Base-by-base conservation (phyloP, 768 basidiomycete genomes). In the Boletus fagicola region DNA sequence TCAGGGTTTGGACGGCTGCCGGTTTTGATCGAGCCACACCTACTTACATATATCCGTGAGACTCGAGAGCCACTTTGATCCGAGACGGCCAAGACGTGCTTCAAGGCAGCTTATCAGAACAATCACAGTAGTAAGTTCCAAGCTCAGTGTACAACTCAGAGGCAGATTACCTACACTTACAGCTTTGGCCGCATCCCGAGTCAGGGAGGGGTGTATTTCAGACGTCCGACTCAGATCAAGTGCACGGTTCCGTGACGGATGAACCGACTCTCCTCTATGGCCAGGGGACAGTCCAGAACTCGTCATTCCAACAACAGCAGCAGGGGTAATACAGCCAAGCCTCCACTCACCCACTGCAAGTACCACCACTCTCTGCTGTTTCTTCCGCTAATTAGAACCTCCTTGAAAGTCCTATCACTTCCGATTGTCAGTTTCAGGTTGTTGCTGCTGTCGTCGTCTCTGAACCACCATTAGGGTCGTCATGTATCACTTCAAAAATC, bases 401-500 rank as follows among this genome's bases (percentile, higher is more conserved):
- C 43, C 51, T 36, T 52, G 40, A 39, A 58, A 76, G 66, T 76
- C 58, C 36, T 74, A 49, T 64, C 62, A 24, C 61, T 76, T 40
- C 67, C 74, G 12, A 63, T 72, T 47, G 66, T 75, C 48, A 50
- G 73, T 70, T 31, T 46, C 55, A 69, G 71, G 60, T 75, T 68
- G 69, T 60, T 28, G 39, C 22, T 22, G 24, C 38, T 20, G 38
- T 31, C 51, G 69, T 66, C 7, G 62, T 68, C 18, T 12, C 49
- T 24, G 49, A n/a, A 65, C 35, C 40, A 15, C 38, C 39, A 24
- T 30, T 49, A 78, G 77, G 76, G 77, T 30, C 79, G 76, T 46
- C 80, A 83, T 47, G 49, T 65, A 13, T 53, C 54, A 2, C 72
- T 84, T 1, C 76, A 75, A 26, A 45, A 64, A 2, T 67, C 63